phyloP scores from a whole-genome alignment of 1,284 basidiomycete species.

The Tremellales sp. region DNA sequence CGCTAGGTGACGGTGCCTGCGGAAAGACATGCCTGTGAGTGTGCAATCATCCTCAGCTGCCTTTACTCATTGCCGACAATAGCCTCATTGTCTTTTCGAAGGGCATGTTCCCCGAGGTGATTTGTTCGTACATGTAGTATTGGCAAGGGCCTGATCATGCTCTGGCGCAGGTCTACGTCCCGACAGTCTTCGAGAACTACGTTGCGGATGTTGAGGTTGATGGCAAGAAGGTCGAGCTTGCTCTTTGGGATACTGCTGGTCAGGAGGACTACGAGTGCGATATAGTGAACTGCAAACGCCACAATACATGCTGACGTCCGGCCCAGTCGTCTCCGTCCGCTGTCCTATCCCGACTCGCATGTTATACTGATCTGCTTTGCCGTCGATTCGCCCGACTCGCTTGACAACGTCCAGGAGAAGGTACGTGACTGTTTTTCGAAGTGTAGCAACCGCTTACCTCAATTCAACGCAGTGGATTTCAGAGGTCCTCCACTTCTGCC shows the following conservation, averaged over 20 bases:
- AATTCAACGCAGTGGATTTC: conserved; percentile 72
- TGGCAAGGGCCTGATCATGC: not conserved
- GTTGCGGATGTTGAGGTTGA: conserved; percentile 87
- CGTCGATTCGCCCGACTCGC: conserved; percentile 83
- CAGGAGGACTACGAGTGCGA: conserved; percentile 66
- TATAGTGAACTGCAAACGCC: not conserved
- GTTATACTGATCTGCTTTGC: conserved; percentile 93
- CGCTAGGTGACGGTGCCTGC: conserved; percentile 52
- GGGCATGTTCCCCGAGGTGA: conserved; percentile 88
- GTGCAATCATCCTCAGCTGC: not conserved
- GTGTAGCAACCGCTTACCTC: not conserved
- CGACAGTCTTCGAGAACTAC: conserved; percentile 83
- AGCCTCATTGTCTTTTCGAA: conserved; percentile 59
- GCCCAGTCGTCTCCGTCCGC: conserved; percentile 79
- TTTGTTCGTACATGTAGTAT: conserved; percentile 20
- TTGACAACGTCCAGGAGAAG: conserved; percentile 96
- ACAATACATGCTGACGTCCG: not conserved
- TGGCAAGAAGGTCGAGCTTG: conserved; percentile 85
- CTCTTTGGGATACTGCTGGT: conserved; percentile 92
- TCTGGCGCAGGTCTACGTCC: conserved; percentile 70
- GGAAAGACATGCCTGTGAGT: conserved; percentile 56
- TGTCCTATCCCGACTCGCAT: conserved; percentile 87
- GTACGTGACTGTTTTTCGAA: conserved; percentile 50
- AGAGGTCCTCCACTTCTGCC: conserved; percentile 89
- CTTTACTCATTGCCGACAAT: conserved; percentile 8